Evolutionary conservation across 768 basidiomycete genomes (phyloP).

Genomic region (Candolleomyces eurysporus): DNA sequence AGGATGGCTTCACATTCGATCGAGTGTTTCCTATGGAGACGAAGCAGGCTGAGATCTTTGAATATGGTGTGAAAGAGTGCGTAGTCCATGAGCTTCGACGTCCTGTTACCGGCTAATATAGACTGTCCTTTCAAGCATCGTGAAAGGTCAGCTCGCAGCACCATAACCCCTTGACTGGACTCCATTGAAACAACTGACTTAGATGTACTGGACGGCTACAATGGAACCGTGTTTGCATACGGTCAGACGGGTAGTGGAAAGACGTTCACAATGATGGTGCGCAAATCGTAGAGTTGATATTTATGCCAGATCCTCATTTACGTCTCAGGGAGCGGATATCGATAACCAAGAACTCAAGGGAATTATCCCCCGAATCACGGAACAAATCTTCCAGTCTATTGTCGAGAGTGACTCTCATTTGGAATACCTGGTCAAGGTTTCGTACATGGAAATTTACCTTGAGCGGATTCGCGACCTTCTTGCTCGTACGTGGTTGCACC

Average conservation of each 20-base stretch:
- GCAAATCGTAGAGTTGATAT: slow-evolving; percentile 9
- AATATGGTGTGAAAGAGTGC: slow-evolving; percentile 97
- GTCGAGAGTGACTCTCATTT: slow-evolving; percentile 92
- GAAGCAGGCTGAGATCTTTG: slow-evolving; percentile 91
- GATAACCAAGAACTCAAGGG: slow-evolving; percentile 92
- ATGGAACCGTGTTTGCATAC: slow-evolving; percentile 91
- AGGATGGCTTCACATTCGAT: slow-evolving; percentile 97
- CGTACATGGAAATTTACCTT: slow-evolving; percentile 99
- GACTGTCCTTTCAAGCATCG: slow-evolving; percentile 56
- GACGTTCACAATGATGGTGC: slow-evolving; percentile 98
- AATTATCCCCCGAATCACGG: slow-evolving; percentile 96
- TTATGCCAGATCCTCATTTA: slow-evolving; percentile 4
- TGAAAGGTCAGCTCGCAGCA: slow-evolving; percentile 59
- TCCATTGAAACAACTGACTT: not conserved
- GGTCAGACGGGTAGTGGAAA: slow-evolving; percentile 88
- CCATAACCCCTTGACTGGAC: not conserved
- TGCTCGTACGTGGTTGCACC: slow-evolving; percentile 65
- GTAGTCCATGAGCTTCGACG: slow-evolving; percentile 26
- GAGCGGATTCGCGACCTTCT: slow-evolving; percentile 94
- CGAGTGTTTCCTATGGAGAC: slow-evolving; percentile 93
- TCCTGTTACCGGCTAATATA: slow-evolving; percentile 13
- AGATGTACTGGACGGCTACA: slow-evolving; percentile 99
- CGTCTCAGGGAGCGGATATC: slow-evolving; percentile 87
- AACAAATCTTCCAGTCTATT: slow-evolving; percentile 98
- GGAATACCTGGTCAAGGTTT: slow-evolving; percentile 98